A percentile compares a stretch with the other conserved stretches of the same genome.
Evolutionary conservation across 2,329 filamentous ascomycete genomes (phyloP).

Genomic region (Penicillium sclerotigenum): DNA sequence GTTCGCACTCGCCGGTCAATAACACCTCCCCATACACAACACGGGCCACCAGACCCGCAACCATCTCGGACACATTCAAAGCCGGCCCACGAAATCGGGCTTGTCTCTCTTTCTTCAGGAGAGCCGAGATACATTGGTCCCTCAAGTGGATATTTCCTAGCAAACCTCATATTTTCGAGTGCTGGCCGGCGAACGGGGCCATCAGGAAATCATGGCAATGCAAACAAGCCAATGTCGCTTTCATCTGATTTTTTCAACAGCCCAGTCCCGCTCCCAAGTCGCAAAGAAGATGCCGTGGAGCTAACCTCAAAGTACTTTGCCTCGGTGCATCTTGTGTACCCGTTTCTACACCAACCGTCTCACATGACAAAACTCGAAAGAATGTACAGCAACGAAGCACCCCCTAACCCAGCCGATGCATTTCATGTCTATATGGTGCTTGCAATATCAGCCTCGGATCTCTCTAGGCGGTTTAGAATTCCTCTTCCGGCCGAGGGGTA

Average conservation of each 20-base stretch:
- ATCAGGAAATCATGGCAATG: conserved; percentile 1
- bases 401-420: conserved; percentile 30
- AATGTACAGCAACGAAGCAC: conserved; percentile 32
- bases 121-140: conserved; percentile 53
- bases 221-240: conserved; percentile 18
- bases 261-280: conserved; percentile 28
- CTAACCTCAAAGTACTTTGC: conserved; percentile 51
- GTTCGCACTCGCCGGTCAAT: background rate
- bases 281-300: conserved; percentile 40
- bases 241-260: conserved; percentile 29
- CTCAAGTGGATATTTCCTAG: conserved; percentile 55
- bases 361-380: conserved; percentile 38
- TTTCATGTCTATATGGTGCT: conserved; percentile 56
- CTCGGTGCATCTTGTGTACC: conserved; percentile 49
- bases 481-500: conserved; percentile 51
- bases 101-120: conserved; percentile 51
- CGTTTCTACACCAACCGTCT: conserved; percentile 48
- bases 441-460: conserved; percentile 48
- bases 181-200: conserved; percentile 27
- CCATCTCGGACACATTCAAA: conserved; percentile 12
- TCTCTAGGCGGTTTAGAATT: conserved; percentile 45
- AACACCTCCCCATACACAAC: conserved; percentile 12
- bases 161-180: conserved; percentile 48
- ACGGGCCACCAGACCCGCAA: conserved; percentile 3
- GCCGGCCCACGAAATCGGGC: conserved; percentile 52